A percentile compares a stretch with the other conserved stretches of the same genome.
These are phyloP conservation scores for Paramecium tetraurelia DNA, from an alignment of 73 alveolate species.

Conservation along the genomic window DNA sequence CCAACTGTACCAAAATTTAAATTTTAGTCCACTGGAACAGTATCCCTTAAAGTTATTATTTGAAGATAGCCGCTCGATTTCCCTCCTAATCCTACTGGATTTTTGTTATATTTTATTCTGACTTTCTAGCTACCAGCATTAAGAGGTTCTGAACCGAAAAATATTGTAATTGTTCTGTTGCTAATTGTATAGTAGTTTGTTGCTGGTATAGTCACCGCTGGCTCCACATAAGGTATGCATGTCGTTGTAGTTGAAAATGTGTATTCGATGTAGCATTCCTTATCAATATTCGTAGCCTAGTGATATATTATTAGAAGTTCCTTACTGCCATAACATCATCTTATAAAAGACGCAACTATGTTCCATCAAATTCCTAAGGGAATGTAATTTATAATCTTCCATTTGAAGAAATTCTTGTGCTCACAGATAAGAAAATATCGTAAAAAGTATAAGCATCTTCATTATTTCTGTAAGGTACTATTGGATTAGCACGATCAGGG, in stretches of 20 bases:
- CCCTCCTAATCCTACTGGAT: constrained; percentile 51
- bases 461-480: constrained; percentile 42
- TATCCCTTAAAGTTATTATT: not conserved
- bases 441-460: constrained; percentile 50
- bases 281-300: not conserved
- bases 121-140: constrained; percentile 53
- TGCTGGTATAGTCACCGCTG: constrained; percentile 5
- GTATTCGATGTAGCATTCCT: not conserved
- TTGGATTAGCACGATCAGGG: constrained; percentile 60
- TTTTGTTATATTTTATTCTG: constrained; percentile 41
- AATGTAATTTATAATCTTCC: not conserved
- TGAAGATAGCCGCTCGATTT: constrained; percentile 16
- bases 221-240: not conserved
- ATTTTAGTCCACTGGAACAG: constrained; percentile 30
- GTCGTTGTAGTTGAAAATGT: constrained; percentile 9
- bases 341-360: not conserved
- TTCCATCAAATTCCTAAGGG: not conserved
- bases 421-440: constrained; percentile 35
- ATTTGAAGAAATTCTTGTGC: constrained; percentile 40
- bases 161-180: constrained; percentile 31
- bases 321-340: constrained; percentile 3
- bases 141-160: not conserved
- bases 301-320: not conserved
- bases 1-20: constrained; percentile 52
- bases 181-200: not conserved